Percentiles rank a stretch among this genome's conserved stretches.
These are phyloP conservation scores for Rhododendron mucronatum DNA, from an alignment of 148 eudicot species.

Conservation along the genomic window DNA sequence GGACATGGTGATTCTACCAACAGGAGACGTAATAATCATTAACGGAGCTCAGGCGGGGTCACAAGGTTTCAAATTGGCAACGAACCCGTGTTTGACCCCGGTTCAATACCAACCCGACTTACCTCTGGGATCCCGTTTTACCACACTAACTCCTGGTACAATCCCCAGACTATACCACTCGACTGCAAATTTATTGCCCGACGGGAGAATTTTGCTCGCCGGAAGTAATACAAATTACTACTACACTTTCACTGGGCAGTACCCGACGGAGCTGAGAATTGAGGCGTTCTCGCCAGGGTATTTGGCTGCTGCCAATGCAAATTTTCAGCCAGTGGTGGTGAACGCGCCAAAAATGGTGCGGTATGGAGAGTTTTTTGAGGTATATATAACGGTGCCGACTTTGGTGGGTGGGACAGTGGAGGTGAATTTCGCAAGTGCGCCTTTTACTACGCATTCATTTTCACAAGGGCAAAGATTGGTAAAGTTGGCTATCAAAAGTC, in stretches of 20 bases:
- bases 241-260: slow-evolving; percentile 46
- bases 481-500: slow-evolving; percentile 39
- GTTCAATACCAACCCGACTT: slow-evolving; percentile 62
- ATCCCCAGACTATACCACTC: slow-evolving; percentile 88
- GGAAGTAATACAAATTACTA: slow-evolving; percentile 88
- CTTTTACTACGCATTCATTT: slow-evolving; percentile 85
- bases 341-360: slow-evolving; percentile 30
- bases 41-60: slow-evolving; percentile 85
- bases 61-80: slow-evolving; percentile 41
- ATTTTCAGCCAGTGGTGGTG: slow-evolving; percentile 38
- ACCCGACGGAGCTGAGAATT: slow-evolving; percentile 67
- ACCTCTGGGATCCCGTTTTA: slow-evolving; percentile 64
- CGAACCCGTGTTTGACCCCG: slow-evolving; percentile 54
- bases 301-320: slow-evolving; percentile 28
- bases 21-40: slow-evolving; percentile 62
- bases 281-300: slow-evolving; percentile 88
- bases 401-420: slow-evolving; percentile 52
- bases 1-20: slow-evolving; percentile 90
- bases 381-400: slow-evolving; percentile 29
- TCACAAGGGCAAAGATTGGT: slow-evolving; percentile 91
- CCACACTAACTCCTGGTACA: slow-evolving; percentile 57
- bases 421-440: slow-evolving; percentile 78
- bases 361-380: slow-evolving; percentile 47
- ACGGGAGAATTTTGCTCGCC: slow-evolving; percentile 72
- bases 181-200: slow-evolving; percentile 82